Base-by-base conservation (phyloP, 116 monocot genomes). In the Trichopus zeylanicus region DNA sequence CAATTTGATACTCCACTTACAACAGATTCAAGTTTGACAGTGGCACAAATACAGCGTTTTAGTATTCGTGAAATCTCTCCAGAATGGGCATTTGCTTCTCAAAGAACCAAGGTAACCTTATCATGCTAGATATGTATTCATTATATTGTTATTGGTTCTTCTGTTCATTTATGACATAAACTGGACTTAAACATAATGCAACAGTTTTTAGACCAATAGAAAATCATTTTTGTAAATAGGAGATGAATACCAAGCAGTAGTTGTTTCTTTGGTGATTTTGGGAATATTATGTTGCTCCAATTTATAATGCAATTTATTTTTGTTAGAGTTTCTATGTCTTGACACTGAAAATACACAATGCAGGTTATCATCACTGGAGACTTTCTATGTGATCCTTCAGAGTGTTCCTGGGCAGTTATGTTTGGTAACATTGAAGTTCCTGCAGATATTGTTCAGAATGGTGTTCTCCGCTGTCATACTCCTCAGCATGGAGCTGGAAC, bases 351-450 rank as follows among this genome's bases (percentile, higher is more conserved):
- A 22, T 20, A 24, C 21, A 49, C 9, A 22, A 70, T 48, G n/a
- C 78, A 95, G 95, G 90, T 97, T 35, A 67, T 97, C 32, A 75
- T 97, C 57, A 69, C 53, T 27, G 97, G 97, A 60, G 67, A 84
- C 18, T 90, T 87, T 62, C 70, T 81, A 30, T 87, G 78, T 64
- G 34, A 72, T 69, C 65, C 84, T 51, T 79, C 60, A 30, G 81
- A 81, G 20, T 62, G 37, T 63, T 16, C 64, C 15, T 87, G 81
- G 90, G 74, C 74, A 24, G 71, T 81, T 31, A 84, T 87, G 84
- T 97, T 97, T 67, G 97, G 84, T 64, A 73, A 97, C 58, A 63
- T 67, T 62, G 73, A 84, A 73, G 90, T 87, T 38, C 87, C 97
- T 60, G 58, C 63, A 35, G 82, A 90, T 61, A 82, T 90, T 61